Evolutionary conservation across 805 yeast genomes (phyloP), one percentile per base, ranked within the genome.

Genomic region (Kurtzmaniella cleridarum): DNA sequence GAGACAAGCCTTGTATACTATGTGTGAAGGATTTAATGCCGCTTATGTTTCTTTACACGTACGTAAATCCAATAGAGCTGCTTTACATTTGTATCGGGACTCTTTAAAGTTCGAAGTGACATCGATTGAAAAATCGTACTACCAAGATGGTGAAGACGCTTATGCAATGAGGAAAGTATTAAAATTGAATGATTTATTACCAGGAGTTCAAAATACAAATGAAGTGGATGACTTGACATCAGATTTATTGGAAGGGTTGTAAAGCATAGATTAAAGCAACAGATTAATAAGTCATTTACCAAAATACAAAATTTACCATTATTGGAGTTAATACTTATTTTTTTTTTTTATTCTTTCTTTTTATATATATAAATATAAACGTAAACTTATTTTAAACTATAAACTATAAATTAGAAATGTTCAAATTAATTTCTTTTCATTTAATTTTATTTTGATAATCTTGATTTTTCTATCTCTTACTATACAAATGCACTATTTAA

Each of bases 131-230:
- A 82, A 78, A 47, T 75, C 84, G n/a, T 93, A 93, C 60, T 93
- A 93, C 54, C 96, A 90, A 38, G 97, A 93, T 62, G 95, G 95
- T 26, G 98, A 93, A 63, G 97, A 93, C 63, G 98, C 98, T 12
- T 91, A 90, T 60, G 84, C 93, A 30, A 93, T 93, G 98, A 80
- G 79, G 55, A 85, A 85, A 56, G 71, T 68, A 2, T 69, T 88
- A 47, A 67, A 66, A 15, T 54, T 80, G 34, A 80, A 81, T 12
- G 83, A 81, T 18, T 64, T 84, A 44, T 44, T 78, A 33, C 89
- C 91, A 16, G 71, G 76, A 41, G 75, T 73, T 44, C 80, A 78
- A 46, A 67, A 66, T 13, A 71, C 70, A 14, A 60, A 56, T 23
- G 60, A 52, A 9, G 74, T 60, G 27, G 93, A 84, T 54, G 84